Percentiles rank a stretch among this genome's conserved stretches.
These are phyloP conservation scores for Brassica hybrid DNA, from an alignment of 441 rosid genomes.

Conservation along the genomic window DNA sequence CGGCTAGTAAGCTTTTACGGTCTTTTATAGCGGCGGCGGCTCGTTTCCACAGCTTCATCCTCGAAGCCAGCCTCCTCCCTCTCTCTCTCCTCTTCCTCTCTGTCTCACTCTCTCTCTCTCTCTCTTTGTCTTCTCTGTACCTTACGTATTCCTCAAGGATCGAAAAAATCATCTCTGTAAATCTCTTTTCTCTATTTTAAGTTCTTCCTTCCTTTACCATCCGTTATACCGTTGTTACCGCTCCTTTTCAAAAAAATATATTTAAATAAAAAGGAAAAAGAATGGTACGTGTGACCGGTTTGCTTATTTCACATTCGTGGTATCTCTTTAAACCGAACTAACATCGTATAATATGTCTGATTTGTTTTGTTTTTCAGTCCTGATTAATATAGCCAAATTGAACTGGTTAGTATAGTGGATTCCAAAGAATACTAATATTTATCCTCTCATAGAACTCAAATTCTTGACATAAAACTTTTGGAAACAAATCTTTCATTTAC, in stretches of 20 bases:
- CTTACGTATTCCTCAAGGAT: constrained; percentile 11
- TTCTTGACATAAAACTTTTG: background rate
- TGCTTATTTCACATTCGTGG: background rate
- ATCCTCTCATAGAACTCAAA: background rate
- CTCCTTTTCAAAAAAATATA: background rate
- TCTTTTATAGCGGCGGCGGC: constrained; percentile 77
- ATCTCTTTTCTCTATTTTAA: constrained; percentile 33
- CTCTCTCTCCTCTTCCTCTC: background rate
- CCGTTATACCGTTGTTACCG: constrained; percentile 43
- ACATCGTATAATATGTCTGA: background rate
- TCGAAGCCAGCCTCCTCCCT: background rate
- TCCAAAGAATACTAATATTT: too few relatives aligned
- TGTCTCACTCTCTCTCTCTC: background rate
- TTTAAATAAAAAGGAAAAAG: background rate
- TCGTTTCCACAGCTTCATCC: constrained; percentile 71
- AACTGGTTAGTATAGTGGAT: background rate
- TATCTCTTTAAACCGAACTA: background rate
- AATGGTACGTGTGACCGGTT: constrained; percentile 2
- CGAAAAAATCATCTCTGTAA: constrained; percentile 14
- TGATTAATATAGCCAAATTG: background rate
- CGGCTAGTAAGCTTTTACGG: constrained; percentile 58
- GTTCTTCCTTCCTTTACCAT: constrained; percentile 15
- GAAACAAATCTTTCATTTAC: background rate
- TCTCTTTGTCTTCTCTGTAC: background rate
- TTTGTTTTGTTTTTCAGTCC: background rate